Base-by-base conservation (phyloP, 2,329 filamentous ascomycete genomes). In the Aspergillus candidus region DNA sequence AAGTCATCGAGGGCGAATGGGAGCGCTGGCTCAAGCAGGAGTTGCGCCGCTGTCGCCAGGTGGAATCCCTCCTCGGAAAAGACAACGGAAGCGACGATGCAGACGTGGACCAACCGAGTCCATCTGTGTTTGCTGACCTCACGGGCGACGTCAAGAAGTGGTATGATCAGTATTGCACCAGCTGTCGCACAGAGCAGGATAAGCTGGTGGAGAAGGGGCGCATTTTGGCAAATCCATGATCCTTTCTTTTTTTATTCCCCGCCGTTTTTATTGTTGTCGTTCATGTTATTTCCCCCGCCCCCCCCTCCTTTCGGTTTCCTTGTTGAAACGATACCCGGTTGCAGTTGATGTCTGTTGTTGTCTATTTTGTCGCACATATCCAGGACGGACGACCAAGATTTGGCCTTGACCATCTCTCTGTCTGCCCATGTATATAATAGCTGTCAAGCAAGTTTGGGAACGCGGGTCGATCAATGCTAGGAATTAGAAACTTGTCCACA, bases 21-120 rank as follows among this genome's bases (percentile, higher is more conserved):
- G 90, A 95, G 70, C 86, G 87, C 51, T 98, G 91, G 90, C 76
- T 97, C 27, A 68, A 78, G 3, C 84, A 87, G 53, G 93, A 98
- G 69, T 83, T 82, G 51, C 67, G 74, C 30, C 79, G 86, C 38
- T 98, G 93, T 64, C 79, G 80, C 44, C 78, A 84, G 59, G 65
- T 81, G 6, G 73, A 75, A 33, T 62, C 60, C 11, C 66, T 81
- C 54, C 59, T 78, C 10, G 55, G 58, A 37, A 52, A 56, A 30
- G 52, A 55, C 15, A 36, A 48, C 18, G 46, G 38, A 6, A 42
- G 46, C 13, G 60, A 59, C 33, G 56, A 55, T 11, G 46, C 44
- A 22, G 54, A 53, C 31, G 41, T 52, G 13, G 53, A 57, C 17
- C 49, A 55, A 35, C 46, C 45, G 40, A 53, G 57, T 41, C 57